Conservation (phyloP, 495 filamentous ascomycete genomes). For the Podospora fimiseda region DNA sequence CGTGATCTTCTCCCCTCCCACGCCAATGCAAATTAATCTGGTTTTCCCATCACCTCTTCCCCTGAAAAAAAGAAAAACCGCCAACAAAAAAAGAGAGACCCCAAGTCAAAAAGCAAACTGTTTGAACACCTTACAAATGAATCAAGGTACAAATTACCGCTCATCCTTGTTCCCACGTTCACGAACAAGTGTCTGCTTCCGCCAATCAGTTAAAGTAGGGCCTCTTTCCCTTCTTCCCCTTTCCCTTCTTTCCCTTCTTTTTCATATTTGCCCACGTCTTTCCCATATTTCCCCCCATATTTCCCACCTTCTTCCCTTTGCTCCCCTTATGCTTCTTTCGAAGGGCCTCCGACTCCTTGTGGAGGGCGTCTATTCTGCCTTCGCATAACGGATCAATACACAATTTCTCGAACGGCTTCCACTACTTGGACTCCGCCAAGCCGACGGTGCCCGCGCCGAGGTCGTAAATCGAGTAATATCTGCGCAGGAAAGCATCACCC, state of each 20-base stretch:
- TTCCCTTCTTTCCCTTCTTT: neutral
- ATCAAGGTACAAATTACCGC: neutral
- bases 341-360: too few species aligned
- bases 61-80: neutral
- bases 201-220: too few species aligned
- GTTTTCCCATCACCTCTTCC: neutral
- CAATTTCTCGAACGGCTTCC: neutral
- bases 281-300: too few species aligned
- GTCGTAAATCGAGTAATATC: slow-evolving; percentile 96
- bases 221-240: neutral
- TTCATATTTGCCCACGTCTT: neutral
- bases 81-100: neutral
- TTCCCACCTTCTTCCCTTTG: too few species aligned
- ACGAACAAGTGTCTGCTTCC: too few species aligned
- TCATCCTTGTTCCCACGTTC: too few species aligned
- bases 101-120: neutral
- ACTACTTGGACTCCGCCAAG: slow-evolving; percentile 69
- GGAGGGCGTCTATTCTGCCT: too few species aligned
- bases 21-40: neutral
- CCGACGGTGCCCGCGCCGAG: slow-evolving; percentile 78
- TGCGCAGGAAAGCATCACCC: slow-evolving; percentile 94
- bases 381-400: too few species aligned
- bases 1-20: neutral
- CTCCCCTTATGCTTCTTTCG: too few species aligned
- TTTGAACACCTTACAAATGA: neutral